Evolutionary conservation across 352 stramenopile genomes (phyloP), one percentile per base, ranked within the genome.

Genomic region (Blastocystis sp.): DNA sequence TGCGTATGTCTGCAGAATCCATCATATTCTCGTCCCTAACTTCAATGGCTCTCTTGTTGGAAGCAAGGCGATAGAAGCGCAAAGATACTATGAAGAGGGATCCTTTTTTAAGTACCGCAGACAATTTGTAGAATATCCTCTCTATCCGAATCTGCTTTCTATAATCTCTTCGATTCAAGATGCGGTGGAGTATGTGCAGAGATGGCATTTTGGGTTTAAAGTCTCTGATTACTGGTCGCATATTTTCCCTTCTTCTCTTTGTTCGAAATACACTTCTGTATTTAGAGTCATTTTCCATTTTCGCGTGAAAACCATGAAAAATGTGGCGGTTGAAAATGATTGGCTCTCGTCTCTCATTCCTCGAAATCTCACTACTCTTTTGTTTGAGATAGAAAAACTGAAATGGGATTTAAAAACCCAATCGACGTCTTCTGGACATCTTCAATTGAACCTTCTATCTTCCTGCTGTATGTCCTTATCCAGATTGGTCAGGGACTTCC

Each of bases 391-490:
- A 78, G 30, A 37, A 8, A 6, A 11, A 37, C 24, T 20, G 26
- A 34, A 0, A 85, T 85, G 73, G 30, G 53, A 47, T 68, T 47
- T 30, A 85, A 85, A 34, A 85, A 85, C 63, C 73, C 73, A 5
- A 69, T 85, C 11, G 73, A 85, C 69, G 11, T 66, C 53, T 85
- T 85, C 47, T 85, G 73, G 73, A 85, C 73, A 24, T 53, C 56
- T 16, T 79, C 78, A 11, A 59, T 89, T 7, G 78, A 89, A 62
- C 63, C 63, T 39, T 24, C n/a, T 3, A 50, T 89, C 41, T 89
- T 89, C 30, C 45, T 89, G 47, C 30, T 89, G 63, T 89, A 89
- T 55, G 75, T 89, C 47, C 66, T 89, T n/a, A 47, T 78, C 45
- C 78, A 89, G 30, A 43, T 89, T 39, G 78, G 78, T 26, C 62